Conservation (phyloP, 805 yeast species). For the Sungouiozyma ichnusensis region DNA sequence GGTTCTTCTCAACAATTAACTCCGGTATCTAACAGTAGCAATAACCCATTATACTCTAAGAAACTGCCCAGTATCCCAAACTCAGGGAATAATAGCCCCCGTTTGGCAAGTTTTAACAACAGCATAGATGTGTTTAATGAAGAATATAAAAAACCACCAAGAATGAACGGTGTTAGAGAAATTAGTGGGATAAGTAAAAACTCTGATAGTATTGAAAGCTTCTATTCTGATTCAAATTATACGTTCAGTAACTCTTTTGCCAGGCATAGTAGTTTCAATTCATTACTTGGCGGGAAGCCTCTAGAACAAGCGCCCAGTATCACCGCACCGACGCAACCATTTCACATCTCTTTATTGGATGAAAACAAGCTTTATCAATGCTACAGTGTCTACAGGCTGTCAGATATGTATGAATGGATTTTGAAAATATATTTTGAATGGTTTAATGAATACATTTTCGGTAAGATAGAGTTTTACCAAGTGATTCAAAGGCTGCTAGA, state of each 20-base stretch:
- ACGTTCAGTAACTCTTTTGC: slow-evolving; percentile 25
- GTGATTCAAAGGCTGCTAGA: slow-evolving; percentile 42
- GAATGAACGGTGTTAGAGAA: slow-evolving; percentile 12
- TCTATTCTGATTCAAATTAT: slow-evolving; percentile 26
- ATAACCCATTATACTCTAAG: background rate
- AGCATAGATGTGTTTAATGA: slow-evolving; percentile 3
- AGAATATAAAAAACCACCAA: slow-evolving; percentile 12
- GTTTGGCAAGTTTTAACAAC: background rate
- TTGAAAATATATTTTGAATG: slow-evolving; percentile 37
- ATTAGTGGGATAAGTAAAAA: slow-evolving; percentile 16
- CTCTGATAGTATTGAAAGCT: slow-evolving; percentile 25
- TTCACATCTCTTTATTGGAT: slow-evolving; percentile 39
- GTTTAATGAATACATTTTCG: slow-evolving; percentile 42
- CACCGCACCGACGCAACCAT: slow-evolving; percentile 46
- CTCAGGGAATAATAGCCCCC: background rate
- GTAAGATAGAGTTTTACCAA: slow-evolving; percentile 42
- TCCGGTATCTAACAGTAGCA: background rate
- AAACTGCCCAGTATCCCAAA: background rate
- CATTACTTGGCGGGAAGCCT: slow-evolving; percentile 26
- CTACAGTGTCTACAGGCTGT: slow-evolving; percentile 36
- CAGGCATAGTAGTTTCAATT: slow-evolving; percentile 26
- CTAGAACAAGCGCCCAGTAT: slow-evolving; percentile 26
- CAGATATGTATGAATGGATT: slow-evolving; percentile 46
- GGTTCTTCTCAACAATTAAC: background rate
- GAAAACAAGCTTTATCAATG: slow-evolving; percentile 42